Conservation (phyloP, 305 asterid species). For the Nicotiana rustica region DNA sequence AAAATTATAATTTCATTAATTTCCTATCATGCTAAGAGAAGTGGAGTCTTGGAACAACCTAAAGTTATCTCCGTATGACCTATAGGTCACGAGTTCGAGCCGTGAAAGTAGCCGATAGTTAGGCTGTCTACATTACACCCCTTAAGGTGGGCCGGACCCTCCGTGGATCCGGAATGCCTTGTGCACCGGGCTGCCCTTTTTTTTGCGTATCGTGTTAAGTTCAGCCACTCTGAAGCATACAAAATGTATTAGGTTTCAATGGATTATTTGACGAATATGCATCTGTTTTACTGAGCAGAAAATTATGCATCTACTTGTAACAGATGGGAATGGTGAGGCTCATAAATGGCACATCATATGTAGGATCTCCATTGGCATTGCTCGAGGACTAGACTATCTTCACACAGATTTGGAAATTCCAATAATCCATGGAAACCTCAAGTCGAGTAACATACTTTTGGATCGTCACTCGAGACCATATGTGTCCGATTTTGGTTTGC, state of each 20-base stretch:
- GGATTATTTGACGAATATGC: background rate
- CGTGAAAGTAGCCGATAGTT: too few relatives aligned
- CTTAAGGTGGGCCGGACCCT: too few relatives aligned
- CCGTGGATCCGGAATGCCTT: too few relatives aligned
- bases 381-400: constrained; percentile 71
- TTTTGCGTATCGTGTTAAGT: background rate
- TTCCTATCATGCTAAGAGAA: background rate
- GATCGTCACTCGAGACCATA: constrained; percentile 62
- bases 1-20: constrained; percentile 12
- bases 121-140: too few relatives aligned
- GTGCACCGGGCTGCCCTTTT: too few relatives aligned
- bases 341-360: constrained; percentile 74
- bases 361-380: constrained; percentile 72
- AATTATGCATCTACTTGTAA: constrained; percentile 8
- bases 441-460: constrained; percentile 74
- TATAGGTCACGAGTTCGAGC: too few relatives aligned
- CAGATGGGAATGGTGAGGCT: constrained; percentile 71
- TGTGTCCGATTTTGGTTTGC: constrained; percentile 80
- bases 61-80: too few relatives aligned
- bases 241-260: background rate
- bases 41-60: too few relatives aligned
- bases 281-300: background rate
- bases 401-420: constrained; percentile 68
- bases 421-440: constrained; percentile 85
- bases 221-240: background rate